A percentile compares a stretch with the other conserved stretches of the same genome.
Evolutionary conservation across 345 rosid species (phyloP).

Genomic region (Pelargonium nanum): DNA sequence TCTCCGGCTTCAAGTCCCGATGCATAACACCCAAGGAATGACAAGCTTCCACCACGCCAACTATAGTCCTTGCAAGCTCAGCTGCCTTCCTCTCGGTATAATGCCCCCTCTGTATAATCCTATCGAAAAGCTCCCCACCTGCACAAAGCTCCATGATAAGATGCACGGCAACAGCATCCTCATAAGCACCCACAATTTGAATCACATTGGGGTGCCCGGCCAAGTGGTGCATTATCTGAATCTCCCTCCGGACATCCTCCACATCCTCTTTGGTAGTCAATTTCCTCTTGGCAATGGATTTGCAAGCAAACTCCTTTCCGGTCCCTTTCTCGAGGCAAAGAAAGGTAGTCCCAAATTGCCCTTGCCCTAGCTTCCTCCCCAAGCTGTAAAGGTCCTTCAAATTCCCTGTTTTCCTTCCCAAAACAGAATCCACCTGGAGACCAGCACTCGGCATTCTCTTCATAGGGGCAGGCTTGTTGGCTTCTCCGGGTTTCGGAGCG

Average conservation of each 20-base stretch:
- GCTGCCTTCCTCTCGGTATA: slow-evolving; percentile 74
- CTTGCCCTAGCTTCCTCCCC: slow-evolving; percentile 84
- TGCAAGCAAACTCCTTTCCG: slow-evolving; percentile 62
- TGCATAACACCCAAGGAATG: slow-evolving; percentile 96
- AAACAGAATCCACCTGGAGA: slow-evolving; percentile 47
- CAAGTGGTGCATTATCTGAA: slow-evolving; percentile 89
- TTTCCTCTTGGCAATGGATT: slow-evolving; percentile 80
- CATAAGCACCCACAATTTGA: slow-evolving; percentile 63
- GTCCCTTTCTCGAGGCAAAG: slow-evolving; percentile 60
- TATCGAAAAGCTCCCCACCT: slow-evolving; percentile 86
- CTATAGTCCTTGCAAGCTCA: slow-evolving; percentile 65
- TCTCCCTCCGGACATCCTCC: slow-evolving; percentile 85
- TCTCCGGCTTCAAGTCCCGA: slow-evolving; percentile 94
- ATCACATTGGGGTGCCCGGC: slow-evolving; percentile 85
- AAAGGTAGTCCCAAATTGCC: slow-evolving; percentile 88
- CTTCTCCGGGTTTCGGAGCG: neutral
- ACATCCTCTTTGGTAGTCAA: slow-evolving; percentile 58
- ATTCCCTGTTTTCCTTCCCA: slow-evolving; percentile 68
- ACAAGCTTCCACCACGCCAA: slow-evolving; percentile 74
- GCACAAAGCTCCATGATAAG: slow-evolving; percentile 85
- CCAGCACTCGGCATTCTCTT: slow-evolving; percentile 52
- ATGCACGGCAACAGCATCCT: slow-evolving; percentile 81
- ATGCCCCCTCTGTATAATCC: slow-evolving; percentile 82
- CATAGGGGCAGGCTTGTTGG: slow-evolving; percentile 31
- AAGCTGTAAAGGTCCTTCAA: slow-evolving; percentile 61